Base-by-base conservation (phyloP, 2,329 filamentous ascomycete genomes). In the Fusarium verticillioides region DNA sequence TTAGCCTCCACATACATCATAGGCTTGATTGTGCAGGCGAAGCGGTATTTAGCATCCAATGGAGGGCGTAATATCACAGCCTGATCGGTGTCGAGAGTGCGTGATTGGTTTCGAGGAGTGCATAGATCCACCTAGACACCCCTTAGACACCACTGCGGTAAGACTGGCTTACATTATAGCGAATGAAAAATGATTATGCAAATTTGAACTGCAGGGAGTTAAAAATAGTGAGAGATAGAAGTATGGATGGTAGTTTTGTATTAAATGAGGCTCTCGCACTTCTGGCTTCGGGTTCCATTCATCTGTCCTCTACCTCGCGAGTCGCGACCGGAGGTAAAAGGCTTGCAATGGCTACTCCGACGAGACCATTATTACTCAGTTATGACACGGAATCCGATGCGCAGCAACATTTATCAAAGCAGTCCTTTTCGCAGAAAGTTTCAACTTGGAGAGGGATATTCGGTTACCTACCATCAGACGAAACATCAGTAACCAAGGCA, bases 401-500 rank as follows among this genome's bases (percentile, higher is more conserved):
- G 6, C 5, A 34, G 13, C 13, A 34, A 15, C 2, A 15, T 15
- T 34, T 34, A 12, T 13, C 13, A 15, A 15, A 15, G 12, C 32
- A 32, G 4, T 0, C 28, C 4, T 50, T 18, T 2, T 13, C 30
- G 15, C 15, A 50, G 11, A 5, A 23, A 13, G 4, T 7, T 12
- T 36, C 30, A 19, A 36, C 2, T 2, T 10, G n/a, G n/a, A 6
- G 47, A 36, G 47, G n/a, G 2, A 52, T 4, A 19, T 52, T 52
- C 49, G 32, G 32, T 3, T 26, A 26, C 11, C 15, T 5, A 3
- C 8, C 3, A 19, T 10, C 32, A 2, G 2, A 5, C 6, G 4
- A 36, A 2, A 11, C n/a, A 1, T 21, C 32, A 4, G 12, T 36
- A 0, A 4, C 2, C 1, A 52, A 3, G 4, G 49, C 49, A 0